Percentiles rank a stretch among this genome's conserved stretches.
phyloP scores from a whole-genome alignment of 1,284 basidiomycete genomes.

The Cutaneotrichosporon sp. region DNA sequence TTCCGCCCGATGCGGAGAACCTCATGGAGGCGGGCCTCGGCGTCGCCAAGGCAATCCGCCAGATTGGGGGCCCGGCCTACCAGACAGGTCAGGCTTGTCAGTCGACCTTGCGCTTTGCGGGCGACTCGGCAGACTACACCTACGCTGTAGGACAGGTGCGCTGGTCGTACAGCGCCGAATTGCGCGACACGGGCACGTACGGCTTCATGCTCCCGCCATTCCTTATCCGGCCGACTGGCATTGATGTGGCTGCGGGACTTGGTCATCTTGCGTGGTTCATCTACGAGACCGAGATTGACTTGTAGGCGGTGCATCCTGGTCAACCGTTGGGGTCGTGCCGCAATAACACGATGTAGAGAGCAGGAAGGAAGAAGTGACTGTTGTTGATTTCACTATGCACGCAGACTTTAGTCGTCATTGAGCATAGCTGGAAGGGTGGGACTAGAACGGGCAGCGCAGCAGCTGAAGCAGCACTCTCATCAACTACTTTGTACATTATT shows the following conservation, averaged over 20 bases:
- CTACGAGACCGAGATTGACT: conserved; percentile 40
- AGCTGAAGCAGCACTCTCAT: too few relatives aligned
- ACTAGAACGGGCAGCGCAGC: too few relatives aligned
- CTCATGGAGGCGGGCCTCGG: conserved; percentile 71
- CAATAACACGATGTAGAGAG: background rate
- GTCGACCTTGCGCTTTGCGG: conserved; percentile 62
- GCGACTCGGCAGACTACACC: conserved; percentile 72
- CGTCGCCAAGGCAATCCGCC: conserved; percentile 59
- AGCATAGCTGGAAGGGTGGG: too few relatives aligned
- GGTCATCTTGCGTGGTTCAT: conserved; percentile 66
- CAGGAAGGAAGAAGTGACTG: background rate
- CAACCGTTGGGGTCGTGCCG: background rate
- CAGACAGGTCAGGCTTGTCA: conserved; percentile 65
- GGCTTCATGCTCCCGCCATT: conserved; percentile 69
- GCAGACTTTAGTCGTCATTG: too few relatives aligned
- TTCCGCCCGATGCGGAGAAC: conserved; percentile 73
- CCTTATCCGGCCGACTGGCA: conserved; percentile 71
- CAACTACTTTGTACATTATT: too few relatives aligned
- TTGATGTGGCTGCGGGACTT: conserved; percentile 65
- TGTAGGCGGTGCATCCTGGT: too few relatives aligned
- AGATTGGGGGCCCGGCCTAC: conserved; percentile 55
- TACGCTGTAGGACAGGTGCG: conserved; percentile 63
- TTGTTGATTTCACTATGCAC: too few relatives aligned
- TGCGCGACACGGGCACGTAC: conserved; percentile 80
- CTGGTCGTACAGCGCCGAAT: conserved; percentile 69